Evolutionary conservation across 2,329 filamentous ascomycete genomes (phyloP), one percentile per base, ranked within the genome.

Genomic region (Aureobasidium subglaciale): DNA sequence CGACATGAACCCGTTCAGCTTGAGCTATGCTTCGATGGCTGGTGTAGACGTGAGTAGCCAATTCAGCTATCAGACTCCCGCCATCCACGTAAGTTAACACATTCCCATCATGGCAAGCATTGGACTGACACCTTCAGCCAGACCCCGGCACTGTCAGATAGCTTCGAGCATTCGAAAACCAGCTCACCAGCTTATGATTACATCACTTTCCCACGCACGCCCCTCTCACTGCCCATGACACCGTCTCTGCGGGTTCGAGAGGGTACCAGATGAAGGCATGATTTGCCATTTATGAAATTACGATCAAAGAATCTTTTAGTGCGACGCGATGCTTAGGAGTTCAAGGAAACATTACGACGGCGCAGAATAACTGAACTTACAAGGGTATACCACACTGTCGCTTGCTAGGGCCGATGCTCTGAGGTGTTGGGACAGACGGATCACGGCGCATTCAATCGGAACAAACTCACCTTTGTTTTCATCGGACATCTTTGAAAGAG

Each of bases 101-200:
- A 75, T 37, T 24, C 13, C 5, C 29, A 10, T n/a, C 13, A 7
- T 37, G 5, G 35, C 15, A 27, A 10, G 42, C 5, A 9, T 10
- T 22, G 15, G 11, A 45, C 41, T 54, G 45, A 58, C 62, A 56
- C 34, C 45, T 58, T 43, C 35, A 45, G 37, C 46, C 74, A 90
- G 87, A 90, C 87, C 70, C 87, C 87, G 73, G 84, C 87, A 67
- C 81, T 90, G 64, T 87, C 85, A 65, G 85, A 87, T 68, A 86
- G 83, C 25, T 87, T 84, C 69, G 84, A 87, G 64, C 80, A 83
- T 68, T 88, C 84, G 52, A 62, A 63, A 37, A 64, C 67, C n/a
- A 68, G 65, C 53, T 74, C 72, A 48, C 72, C 73, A 29, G 64
- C 71, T 52, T 52, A 52, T 18, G 73, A 75, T 57, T 68, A 66